Base-by-base conservation (phyloP, 2,329 filamentous ascomycete genomes). In the Blastomyces parvus region DNA sequence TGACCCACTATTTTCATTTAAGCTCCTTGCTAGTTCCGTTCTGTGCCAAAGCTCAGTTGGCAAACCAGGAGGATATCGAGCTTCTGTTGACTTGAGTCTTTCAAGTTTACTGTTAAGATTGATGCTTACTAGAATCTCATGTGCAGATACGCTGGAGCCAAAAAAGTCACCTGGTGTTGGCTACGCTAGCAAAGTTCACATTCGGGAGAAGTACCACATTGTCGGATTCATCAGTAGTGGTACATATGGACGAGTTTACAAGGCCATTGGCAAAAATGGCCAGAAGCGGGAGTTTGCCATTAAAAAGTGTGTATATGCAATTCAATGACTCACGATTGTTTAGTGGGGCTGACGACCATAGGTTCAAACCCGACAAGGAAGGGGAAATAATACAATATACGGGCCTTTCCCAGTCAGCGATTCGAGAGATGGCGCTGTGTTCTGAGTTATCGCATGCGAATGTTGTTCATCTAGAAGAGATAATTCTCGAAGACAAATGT, bases 211-310 rank as follows among this genome's bases (percentile, higher is more conserved):
- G 69, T 99, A 97, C 78, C 91, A 94, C 70, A 94, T 99, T 70
- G 88, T 99, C 63, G 94, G 94, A 53, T 99, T 99, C 81, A 99
- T 99, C 70, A 96, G 91, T 74, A 96, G 91, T 69, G 94, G 94
- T 57, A 99, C 94, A 19, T 99, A 99, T 84, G 94, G 94, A 44
- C 88, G 94, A 40, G 94, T 99, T 8, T 99, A 97, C 84, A 99
- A 99, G 74, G 94, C 94, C 22, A 81, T 91, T 53, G 86, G 90
- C 69, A 86, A 88, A 67, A 83, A 88, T 79, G 85, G 86, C 70
- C 80, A 87, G 74, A 78, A 85, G 60, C 89, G 90, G 66, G 91
- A 96, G 72, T 97, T 96, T 73, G 94, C 94, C 70, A 99, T 99
- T 81, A 99, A 99, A 75, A 99, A 99, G 84, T 96, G 76, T 71